Percentiles rank a stretch among this genome's conserved stretches.
These are phyloP conservation scores for Nidularia pulvinata DNA, from an alignment of 768 basidiomycete genomes.

Conservation along the genomic window DNA sequence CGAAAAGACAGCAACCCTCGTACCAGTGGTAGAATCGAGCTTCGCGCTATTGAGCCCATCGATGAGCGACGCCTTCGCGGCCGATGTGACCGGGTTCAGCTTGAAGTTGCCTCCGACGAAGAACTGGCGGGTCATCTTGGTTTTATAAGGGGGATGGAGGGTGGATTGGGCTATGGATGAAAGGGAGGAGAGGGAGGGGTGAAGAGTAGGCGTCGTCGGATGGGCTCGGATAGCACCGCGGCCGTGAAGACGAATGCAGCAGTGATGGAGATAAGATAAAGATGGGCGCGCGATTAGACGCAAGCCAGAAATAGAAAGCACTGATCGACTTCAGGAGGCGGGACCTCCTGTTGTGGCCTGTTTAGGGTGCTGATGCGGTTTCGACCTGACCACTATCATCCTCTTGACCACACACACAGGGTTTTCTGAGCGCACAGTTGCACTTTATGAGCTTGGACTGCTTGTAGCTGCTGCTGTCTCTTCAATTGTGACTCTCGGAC, in stretches of 20 bases:
- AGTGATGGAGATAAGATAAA: not conserved
- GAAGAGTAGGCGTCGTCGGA: not conserved
- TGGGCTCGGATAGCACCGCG: not conserved
- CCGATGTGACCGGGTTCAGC: slow-evolving; percentile 81
- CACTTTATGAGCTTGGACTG: too few relatives aligned
- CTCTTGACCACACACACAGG: too few relatives aligned
- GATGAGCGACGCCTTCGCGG: slow-evolving; percentile 66
- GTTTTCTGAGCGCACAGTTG: too few relatives aligned
- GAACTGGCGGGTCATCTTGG: slow-evolving; percentile 66
- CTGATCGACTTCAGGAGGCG: too few relatives aligned
- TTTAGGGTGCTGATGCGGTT: too few relatives aligned
- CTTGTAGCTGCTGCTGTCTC: too few relatives aligned
- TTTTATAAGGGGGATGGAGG: not conserved
- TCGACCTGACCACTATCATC: too few relatives aligned
- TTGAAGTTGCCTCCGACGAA: slow-evolving; percentile 99
- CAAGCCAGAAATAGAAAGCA: too few relatives aligned
- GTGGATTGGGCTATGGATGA: not conserved
- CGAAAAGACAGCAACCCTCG: slow-evolving; percentile 8
- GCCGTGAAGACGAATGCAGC: not conserved
- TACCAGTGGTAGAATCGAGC: slow-evolving; percentile 78
- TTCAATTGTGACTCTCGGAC: too few relatives aligned
- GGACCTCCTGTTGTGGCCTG: too few relatives aligned
- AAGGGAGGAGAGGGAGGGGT: not conserved
- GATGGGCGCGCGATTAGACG: not conserved
- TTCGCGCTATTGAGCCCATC: slow-evolving; percentile 75